phyloP scores from a whole-genome alignment of 2,329 filamentous ascomycete species.

The Blumeriella jaapii region DNA sequence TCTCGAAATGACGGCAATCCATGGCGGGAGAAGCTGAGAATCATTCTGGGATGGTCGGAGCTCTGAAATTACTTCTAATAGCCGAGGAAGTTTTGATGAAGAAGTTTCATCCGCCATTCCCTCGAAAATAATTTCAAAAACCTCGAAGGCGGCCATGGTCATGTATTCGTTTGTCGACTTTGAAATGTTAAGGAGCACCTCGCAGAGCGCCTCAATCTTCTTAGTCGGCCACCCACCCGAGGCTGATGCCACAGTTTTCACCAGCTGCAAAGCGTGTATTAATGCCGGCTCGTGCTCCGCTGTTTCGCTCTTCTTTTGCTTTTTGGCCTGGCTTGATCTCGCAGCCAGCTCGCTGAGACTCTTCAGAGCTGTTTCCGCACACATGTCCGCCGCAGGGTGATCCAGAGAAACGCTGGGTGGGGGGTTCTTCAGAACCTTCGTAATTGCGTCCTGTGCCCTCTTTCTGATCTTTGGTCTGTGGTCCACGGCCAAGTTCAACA shows the following conservation, averaged over 20 bases:
- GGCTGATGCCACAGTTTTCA: conserved; percentile 77
- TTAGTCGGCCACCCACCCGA: conserved; percentile 93
- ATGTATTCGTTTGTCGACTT: conserved; percentile 88
- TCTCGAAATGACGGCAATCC: conserved; percentile 90
- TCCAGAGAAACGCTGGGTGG: conserved; percentile 88
- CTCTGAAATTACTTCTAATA: conserved; percentile 86
- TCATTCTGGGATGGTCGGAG: conserved; percentile 87
- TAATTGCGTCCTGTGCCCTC: conserved; percentile 80
- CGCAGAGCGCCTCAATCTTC: conserved; percentile 87
- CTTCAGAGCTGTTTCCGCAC: conserved; percentile 78
- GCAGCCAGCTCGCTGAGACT: conserved; percentile 64
- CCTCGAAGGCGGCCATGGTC: conserved; percentile 91
- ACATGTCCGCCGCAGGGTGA: conserved; percentile 92
- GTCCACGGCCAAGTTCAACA: conserved; percentile 77
- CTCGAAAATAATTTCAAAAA: conserved; percentile 94
- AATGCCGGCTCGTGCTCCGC: conserved; percentile 66
- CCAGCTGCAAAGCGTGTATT: conserved; percentile 84
- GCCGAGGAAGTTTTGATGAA: conserved; percentile 75
- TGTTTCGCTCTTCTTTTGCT: conserved; percentile 51
- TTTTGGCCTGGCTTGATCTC: conserved; percentile 50
- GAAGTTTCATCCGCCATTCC: conserved; percentile 83
- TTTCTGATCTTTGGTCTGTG: conserved; percentile 88
- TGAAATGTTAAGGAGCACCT: conserved; percentile 78
- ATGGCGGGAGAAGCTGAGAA: conserved; percentile 85
- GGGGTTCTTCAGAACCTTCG: conserved; percentile 69